A percentile compares a stretch with the other conserved stretches of the same genome.
Evolutionary conservation across 2,329 filamentous ascomycete genomes (phyloP).

Genomic region (Coniella vitis): DNA sequence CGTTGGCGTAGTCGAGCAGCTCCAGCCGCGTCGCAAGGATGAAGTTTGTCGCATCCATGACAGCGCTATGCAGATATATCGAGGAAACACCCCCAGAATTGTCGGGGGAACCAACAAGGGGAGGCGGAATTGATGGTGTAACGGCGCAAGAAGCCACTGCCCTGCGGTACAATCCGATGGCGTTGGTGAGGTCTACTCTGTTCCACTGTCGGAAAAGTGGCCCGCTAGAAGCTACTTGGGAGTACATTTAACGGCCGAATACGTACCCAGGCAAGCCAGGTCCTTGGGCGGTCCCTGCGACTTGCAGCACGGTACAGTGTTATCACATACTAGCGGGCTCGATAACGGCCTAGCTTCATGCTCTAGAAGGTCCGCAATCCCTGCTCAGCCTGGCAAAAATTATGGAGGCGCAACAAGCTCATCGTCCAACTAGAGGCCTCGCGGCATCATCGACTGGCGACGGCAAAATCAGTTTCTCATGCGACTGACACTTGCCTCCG

Average conservation of each 20-base stretch:
- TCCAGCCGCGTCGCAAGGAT: constrained; percentile 73
- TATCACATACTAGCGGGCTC: neutral
- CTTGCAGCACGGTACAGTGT: neutral
- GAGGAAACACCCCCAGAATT: neutral
- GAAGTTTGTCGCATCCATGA: constrained; percentile 87
- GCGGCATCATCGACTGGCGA: constrained; percentile 10
- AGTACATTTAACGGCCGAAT: neutral
- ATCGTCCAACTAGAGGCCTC: neutral
- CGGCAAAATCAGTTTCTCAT: neutral
- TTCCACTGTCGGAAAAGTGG: constrained; percentile 1
- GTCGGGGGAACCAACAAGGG: neutral
- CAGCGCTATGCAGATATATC: constrained; percentile 1
- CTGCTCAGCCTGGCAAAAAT: neutral
- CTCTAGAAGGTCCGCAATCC: constrained; percentile 5
- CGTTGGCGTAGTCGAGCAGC: constrained; percentile 71
- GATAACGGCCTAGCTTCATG: constrained; percentile 1
- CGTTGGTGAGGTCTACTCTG: neutral
- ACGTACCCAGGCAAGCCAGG: neutral
- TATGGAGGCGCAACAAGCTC: neutral
- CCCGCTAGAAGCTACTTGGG: constrained; percentile 11
- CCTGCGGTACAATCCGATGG: neutral
- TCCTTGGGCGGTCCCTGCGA: neutral
- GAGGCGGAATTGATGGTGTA: neutral
- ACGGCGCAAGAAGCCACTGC: neutral
- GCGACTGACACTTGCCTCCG: neutral